Evolutionary conservation across 2,329 filamentous ascomycete genomes (phyloP).

Genomic region (Teratosphaeria epicoccoides): DNA sequence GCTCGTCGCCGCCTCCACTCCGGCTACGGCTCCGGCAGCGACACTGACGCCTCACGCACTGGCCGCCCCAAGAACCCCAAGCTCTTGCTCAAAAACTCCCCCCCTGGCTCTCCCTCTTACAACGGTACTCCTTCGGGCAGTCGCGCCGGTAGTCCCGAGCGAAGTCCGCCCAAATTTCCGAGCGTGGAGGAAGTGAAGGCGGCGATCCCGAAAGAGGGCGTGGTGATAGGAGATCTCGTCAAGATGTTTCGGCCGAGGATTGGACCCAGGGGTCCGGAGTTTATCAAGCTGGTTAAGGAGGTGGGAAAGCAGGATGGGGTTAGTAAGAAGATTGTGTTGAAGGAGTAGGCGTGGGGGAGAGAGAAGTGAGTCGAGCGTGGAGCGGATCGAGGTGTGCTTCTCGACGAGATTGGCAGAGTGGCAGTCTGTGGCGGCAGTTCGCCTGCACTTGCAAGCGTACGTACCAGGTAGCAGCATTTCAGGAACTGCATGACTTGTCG

Average conservation of each 20-base stretch:
- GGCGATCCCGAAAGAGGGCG: slow-evolving; percentile 34
- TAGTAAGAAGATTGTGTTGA: slow-evolving; percentile 12
- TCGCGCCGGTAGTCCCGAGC: slow-evolving; percentile 9
- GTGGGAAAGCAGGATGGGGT: slow-evolving; percentile 20
- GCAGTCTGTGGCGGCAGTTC: not conserved
- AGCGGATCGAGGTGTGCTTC: too few species aligned
- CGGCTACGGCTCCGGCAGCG: slow-evolving; percentile 52
- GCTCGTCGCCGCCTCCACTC: slow-evolving; percentile 6
- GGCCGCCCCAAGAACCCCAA: slow-evolving; percentile 35
- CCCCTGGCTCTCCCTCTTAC: slow-evolving; percentile 30
- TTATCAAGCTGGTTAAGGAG: slow-evolving; percentile 35
- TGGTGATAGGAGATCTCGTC: slow-evolving; percentile 32
- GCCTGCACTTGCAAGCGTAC: too few species aligned
- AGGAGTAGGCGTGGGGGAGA: not conserved
- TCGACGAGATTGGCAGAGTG: not conserved
- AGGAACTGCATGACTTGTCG: too few species aligned
- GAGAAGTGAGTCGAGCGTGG: too few species aligned
- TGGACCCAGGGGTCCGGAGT: slow-evolving; percentile 27
- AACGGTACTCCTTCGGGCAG: slow-evolving; percentile 24
- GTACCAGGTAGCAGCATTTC: too few species aligned
- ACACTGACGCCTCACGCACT: slow-evolving; percentile 59
- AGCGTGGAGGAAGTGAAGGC: slow-evolving; percentile 36
- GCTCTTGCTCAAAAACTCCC: slow-evolving; percentile 44
- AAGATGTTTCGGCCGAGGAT: slow-evolving; percentile 31
- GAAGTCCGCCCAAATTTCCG: slow-evolving; percentile 22